Evolutionary conservation across 2,329 filamentous ascomycete species (phyloP), one percentile per base, ranked within the genome.

Genomic region (Allantophomopsis cytisporea): DNA sequence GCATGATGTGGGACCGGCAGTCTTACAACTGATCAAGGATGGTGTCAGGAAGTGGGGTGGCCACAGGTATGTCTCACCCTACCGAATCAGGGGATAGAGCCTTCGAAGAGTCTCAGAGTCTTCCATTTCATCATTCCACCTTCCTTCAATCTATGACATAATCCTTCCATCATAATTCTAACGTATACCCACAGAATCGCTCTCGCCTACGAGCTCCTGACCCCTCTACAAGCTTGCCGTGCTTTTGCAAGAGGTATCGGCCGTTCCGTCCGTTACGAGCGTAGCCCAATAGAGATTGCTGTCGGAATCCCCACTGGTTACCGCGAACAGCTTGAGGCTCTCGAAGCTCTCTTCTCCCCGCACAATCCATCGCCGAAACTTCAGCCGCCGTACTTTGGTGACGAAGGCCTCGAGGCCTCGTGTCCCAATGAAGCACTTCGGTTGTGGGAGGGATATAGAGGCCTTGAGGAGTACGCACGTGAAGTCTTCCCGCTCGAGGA

Each of bases 401-500:
- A 73, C 47, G 51, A 54, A 2, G 63, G 62, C 38, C 61, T 81
- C 17, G 76, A 80, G 47, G 59, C 60, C 2, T 75, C 70, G 47
- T 83, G 83, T 47, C 86, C 87, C 0, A 69, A 72, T 7, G 77
- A 86, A 48, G 84, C 88, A 1, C 66, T 89, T 45, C 72, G 81
- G 50, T 64, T 98, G 17, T 96, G 91, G 91, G 85, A 94, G 55
- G 91, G 87, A 4, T 86, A 86, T 48, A 72, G 91, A 40, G 83
- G 85, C 21, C 72, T 96, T 49, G 87, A 95, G 56, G 91, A 96
- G 60, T 98, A 96, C 57, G 89, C 89, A 1, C 72, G 83, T 37
- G 91, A 96, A 57, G 87, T 93, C 20, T 96, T 96, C 52, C 85
- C 86, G 0, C 71, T 95, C 11, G 91, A 98, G 59, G 91, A 98